A percentile compares a stretch with the other conserved stretches of the same genome.
phyloP scores from a whole-genome alignment of 257 asterid species.

The Fraxinus americana region DNA sequence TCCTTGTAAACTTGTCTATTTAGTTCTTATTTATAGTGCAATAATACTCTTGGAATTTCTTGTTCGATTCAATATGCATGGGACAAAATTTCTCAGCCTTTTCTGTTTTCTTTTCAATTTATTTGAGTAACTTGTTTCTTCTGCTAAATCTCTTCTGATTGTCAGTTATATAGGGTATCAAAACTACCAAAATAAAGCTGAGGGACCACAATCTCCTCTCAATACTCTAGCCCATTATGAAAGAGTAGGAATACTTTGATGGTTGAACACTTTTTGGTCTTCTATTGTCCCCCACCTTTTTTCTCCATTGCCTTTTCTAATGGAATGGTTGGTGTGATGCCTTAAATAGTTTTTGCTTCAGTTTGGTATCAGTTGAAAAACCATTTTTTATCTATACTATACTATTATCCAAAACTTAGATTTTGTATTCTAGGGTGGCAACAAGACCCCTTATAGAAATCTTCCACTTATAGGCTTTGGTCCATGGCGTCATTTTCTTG shows the following conservation, averaged over 20 bases:
- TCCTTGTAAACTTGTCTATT: neutral
- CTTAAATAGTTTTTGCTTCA: neutral
- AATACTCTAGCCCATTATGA: neutral
- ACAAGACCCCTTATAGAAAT: no score
- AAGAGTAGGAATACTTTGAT: neutral
- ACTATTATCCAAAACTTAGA: neutral
- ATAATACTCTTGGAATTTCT: neutral
- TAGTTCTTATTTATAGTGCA: neutral
- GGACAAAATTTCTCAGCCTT: neutral
- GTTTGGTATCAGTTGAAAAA: neutral
- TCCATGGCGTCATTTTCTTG: neutral
- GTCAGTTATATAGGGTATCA: neutral
- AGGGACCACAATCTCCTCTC: neutral
- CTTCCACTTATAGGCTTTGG: neutral
- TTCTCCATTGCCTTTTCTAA: neutral
- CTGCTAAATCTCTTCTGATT: neutral
- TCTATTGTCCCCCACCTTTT: neutral
- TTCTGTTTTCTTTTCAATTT: neutral
- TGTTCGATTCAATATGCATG: neutral
- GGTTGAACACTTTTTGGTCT: neutral
- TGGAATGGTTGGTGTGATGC: neutral
- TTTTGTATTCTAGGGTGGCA: no score
- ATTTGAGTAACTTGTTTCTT: neutral
- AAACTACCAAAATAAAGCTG: neutral
- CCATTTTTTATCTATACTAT: neutral